Evolutionary conservation across 139 green algal genomes (phyloP).

Genomic region (Picochlorum sp.): DNA sequence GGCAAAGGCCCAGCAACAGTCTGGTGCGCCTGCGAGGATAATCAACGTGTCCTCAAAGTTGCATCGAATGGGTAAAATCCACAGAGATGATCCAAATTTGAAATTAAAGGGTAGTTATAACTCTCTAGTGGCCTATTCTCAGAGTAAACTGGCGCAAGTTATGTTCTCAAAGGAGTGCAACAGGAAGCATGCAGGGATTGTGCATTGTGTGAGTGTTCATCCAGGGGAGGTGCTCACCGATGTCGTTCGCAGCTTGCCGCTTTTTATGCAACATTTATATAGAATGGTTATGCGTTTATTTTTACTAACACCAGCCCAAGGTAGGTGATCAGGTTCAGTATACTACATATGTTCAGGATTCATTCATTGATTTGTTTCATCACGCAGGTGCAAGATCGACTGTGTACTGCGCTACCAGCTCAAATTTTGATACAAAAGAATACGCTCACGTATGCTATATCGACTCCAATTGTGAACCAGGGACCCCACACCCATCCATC

Average conservation of each 20-base stretch:
- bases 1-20: background rate
- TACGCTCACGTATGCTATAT: constrained; percentile 44
- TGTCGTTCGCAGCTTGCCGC: constrained; percentile 62
- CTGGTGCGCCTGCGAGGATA: constrained; percentile 29
- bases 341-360: constrained; percentile 6
- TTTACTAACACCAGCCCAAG: constrained; percentile 60
- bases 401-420: constrained; percentile 45
- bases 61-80: constrained; percentile 29
- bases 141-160: constrained; percentile 74
- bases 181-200: constrained; percentile 11
- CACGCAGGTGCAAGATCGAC: constrained; percentile 31
- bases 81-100: constrained; percentile 19
- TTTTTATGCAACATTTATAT: constrained; percentile 44
- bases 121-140: constrained; percentile 49
- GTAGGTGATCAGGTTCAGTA: constrained; percentile 10
- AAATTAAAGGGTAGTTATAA: constrained; percentile 22
- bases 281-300: constrained; percentile 44
- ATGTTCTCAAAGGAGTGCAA: constrained; percentile 36
- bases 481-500: constrained; percentile 18
- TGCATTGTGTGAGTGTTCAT: constrained; percentile 48
- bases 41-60: constrained; percentile 57
- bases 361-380: background rate
- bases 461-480: constrained; percentile 37
- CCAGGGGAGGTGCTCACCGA: constrained; percentile 73
- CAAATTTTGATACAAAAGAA: constrained; percentile 15